Percentiles rank a stretch among this genome's conserved stretches.
Evolutionary conservation across 2,329 filamentous ascomycete species (phyloP).

Genomic region (Fusarium chaquense): DNA sequence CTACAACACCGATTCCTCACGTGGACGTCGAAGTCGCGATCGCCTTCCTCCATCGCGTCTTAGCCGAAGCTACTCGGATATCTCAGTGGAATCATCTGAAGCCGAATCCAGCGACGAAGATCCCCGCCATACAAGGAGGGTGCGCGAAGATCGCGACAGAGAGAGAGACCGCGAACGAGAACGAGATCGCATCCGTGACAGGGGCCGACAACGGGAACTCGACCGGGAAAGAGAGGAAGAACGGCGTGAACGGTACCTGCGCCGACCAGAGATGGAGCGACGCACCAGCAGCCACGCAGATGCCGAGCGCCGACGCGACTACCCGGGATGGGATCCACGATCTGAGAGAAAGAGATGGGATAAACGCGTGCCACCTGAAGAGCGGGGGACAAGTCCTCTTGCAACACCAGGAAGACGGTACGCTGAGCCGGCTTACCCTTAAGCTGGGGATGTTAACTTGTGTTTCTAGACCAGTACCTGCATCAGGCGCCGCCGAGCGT

Average conservation of each 20-base stretch:
- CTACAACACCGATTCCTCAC: constrained; percentile 47
- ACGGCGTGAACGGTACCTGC: constrained; percentile 53
- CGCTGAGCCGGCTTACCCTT: constrained; percentile 53
- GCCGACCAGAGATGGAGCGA: constrained; percentile 57
- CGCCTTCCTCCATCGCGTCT: constrained; percentile 57
- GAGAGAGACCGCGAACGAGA: constrained; percentile 49
- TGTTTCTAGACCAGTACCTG: neutral
- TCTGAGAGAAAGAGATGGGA: constrained; percentile 54
- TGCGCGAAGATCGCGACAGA: constrained; percentile 48
- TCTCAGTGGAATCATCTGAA: constrained; percentile 54
- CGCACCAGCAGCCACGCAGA: constrained; percentile 65
- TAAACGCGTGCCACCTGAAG: constrained; percentile 50
- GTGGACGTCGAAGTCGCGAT: constrained; percentile 56
- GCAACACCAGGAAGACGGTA: constrained; percentile 55
- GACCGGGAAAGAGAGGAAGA: constrained; percentile 56
- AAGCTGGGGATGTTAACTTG: constrained; percentile 13
- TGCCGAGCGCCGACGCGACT: constrained; percentile 57
- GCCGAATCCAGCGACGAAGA: constrained; percentile 52
- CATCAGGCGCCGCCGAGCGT: neutral
- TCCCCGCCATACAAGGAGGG: constrained; percentile 41
- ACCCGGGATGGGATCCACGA: constrained; percentile 52
- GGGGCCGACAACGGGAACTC: constrained; percentile 54
- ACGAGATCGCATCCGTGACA: constrained; percentile 47
- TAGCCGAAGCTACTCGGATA: constrained; percentile 57
- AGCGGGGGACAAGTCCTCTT: constrained; percentile 51